Evolutionary conservation across 2,329 filamentous ascomycete species (phyloP).

Genomic region (Coniochaeta sp.): DNA sequence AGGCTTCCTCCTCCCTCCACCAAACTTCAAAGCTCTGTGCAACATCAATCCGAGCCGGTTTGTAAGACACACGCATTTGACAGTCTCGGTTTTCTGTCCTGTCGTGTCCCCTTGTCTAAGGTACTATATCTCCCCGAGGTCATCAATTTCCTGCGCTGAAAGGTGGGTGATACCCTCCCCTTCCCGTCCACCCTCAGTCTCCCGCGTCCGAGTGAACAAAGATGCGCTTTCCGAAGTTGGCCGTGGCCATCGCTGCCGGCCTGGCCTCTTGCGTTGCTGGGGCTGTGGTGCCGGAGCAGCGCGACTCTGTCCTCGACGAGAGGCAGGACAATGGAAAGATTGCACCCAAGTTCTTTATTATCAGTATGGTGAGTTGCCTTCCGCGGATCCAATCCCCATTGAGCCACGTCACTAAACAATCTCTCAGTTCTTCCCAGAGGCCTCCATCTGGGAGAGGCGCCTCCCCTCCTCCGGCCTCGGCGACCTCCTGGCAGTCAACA

Average conservation of each 20-base stretch:
- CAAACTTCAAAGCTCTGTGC: not conserved
- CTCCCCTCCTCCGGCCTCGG: slow-evolving; percentile 37
- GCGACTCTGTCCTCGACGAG: not conserved
- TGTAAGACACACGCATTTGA: not conserved
- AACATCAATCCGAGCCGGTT: not conserved
- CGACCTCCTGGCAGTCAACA: slow-evolving; percentile 48
- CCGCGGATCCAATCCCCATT: not conserved
- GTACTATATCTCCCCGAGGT: not conserved
- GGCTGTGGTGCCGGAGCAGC: not conserved
- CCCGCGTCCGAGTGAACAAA: not conserved
- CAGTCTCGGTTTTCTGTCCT: not conserved
- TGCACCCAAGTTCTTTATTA: slow-evolving; percentile 54
- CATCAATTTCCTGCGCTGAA: no score
- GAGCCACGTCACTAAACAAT: not conserved
- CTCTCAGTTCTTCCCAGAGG: slow-evolving; percentile 55
- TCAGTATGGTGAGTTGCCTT: slow-evolving; percentile 46
- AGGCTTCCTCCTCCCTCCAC: no score
- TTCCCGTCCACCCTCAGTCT: not conserved
- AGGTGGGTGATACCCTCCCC: no score
- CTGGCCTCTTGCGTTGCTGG: not conserved
- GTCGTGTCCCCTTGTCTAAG: not conserved
- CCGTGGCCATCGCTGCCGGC: not conserved
- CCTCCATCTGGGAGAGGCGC: slow-evolving; percentile 52
- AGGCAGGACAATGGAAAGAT: slow-evolving; percentile 21
- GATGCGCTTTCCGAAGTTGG: slow-evolving; percentile 1